Evolutionary conservation across 2,329 filamentous ascomycete species (phyloP), one percentile per base, ranked within the genome.

Genomic region (Fusarium nematophilum): DNA sequence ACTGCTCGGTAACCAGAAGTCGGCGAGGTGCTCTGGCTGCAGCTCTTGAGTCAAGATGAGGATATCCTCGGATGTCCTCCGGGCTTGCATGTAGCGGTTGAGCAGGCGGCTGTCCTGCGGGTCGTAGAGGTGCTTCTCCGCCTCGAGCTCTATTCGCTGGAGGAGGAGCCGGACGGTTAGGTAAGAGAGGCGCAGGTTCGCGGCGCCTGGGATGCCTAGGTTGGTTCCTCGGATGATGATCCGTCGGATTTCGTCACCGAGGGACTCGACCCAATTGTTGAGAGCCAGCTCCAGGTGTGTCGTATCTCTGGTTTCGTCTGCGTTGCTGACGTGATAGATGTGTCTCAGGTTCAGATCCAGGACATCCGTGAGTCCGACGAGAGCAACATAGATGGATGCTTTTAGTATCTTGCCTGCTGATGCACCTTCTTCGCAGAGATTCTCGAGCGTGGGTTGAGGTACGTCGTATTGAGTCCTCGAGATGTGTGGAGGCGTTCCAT

Each of bases 401-500:
- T 71, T 75, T 3, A 66, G 49, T 4, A 54, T 30, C 14, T 68
- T 62, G 3, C 38, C 53, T 13, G 50, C 18, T 4, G 61, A 33
- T 5, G 67, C 53, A 5, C 60, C 30, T 2, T 59, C 25, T 38
- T 69, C 62, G 23, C 69, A 73, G 1, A 79, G 62, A 46, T 75
- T 72, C n/a, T 76, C 71, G 0, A 74, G 11, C 0, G 66, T 71
- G 5, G 81, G 81, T 2, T 72, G 61, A 0, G 80, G 80, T 0
- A 85, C 82, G 53, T 86, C 81, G 33, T 82, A 76, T 38, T 83
- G 79, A 0, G 71, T 64, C 13, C 71, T 70, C 9, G 76, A 72
- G 9, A 85, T 78, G 21, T 79, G 79, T 3, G 80, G 76, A 2
- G 82, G 83, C 3, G 82, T 85, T 1, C 83, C 83, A 43, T 85